Evolutionary conservation across 352 stramenopile species (phyloP).

Genomic region (Phytopythium helicoides): DNA sequence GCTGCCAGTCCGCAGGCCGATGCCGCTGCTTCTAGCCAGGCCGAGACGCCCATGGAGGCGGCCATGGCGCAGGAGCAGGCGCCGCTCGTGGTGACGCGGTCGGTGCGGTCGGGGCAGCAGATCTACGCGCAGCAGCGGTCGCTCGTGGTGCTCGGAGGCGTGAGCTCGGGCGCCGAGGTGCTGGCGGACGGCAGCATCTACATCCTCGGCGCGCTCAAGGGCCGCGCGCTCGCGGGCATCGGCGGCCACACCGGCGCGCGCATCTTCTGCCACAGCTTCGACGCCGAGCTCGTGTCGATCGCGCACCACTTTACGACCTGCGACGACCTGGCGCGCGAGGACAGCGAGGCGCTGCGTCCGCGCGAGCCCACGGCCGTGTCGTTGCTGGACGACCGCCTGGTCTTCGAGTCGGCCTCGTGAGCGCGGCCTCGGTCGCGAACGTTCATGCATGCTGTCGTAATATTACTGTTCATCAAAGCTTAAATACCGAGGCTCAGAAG

Average conservation of each 20-base stretch:
- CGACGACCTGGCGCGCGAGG: conserved; percentile 52
- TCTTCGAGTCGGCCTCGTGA: conserved; percentile 72
- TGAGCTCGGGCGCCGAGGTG: conserved; percentile 87
- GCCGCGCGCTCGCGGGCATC: conserved; percentile 83
- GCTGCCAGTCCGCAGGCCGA: no score
- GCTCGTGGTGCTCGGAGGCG: conserved; percentile 81
- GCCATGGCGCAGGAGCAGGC: conserved; percentile 14
- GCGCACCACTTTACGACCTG: conserved; percentile 90
- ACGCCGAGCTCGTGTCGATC: conserved; percentile 89
- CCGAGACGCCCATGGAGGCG: no score
- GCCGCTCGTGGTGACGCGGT: conserved; percentile 67
- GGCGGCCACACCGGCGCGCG: conserved; percentile 64
- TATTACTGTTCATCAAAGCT: no score
- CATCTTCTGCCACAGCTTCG: conserved; percentile 78
- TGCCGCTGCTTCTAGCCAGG: no score
- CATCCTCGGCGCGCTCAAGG: conserved; percentile 79
- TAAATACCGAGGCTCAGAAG: neutral
- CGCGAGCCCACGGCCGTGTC: conserved; percentile 54
- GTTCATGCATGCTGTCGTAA: no score
- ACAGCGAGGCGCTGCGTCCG: conserved; percentile 36
- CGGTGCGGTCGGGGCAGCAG: conserved; percentile 87
- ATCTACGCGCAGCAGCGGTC: conserved; percentile 81
- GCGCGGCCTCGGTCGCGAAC: no score
- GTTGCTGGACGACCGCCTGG: conserved; percentile 55
- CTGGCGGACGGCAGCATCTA: conserved; percentile 85